Base-by-base conservation (phyloP, 2,329 filamentous ascomycete species). In the Eutypella sp. region DNA sequence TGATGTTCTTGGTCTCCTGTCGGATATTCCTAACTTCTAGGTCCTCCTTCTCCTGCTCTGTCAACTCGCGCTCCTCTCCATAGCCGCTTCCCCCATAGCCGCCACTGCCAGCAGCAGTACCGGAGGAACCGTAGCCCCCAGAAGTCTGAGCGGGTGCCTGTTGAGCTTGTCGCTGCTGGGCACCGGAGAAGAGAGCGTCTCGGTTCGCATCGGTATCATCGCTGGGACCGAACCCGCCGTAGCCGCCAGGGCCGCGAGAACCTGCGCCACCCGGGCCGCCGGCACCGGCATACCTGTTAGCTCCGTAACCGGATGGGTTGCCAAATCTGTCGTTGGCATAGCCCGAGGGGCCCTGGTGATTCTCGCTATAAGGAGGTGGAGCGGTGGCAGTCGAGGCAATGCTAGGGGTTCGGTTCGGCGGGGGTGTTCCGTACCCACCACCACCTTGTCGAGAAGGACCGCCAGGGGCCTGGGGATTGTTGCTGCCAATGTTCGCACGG, bases 21-120 rank as follows among this genome's bases (percentile, higher is more conserved):
- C 89, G 89, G 16, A 85, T 82, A 0, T 81, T 80, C 48, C 82
- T 74, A 11, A 91, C 79, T 49, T 93, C 84, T 52, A 84, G 68
- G 70, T 78, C 71, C 46, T 96, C 89, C 62, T 89, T 70, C 74
- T 81, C 81, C 55, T 96, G 89, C 1, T 84, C 89, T 0, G 89
- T 95, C 54, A 96, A 70, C 64, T 95, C 81, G 40, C 88, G 80
- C 48, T 87, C 78, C 46, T 85, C 82, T 43, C 87, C 79, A 51
- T 82, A 82, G n/a, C n/a, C n/a, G n/a, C n/a, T n/a, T 23, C 75
- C 77, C 22, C 72, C 76, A 47, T 73, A 75, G 16, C 55, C 58
- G 40, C 45, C 54, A 18, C n/a, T 36, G 13, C 33, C 51, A 19
- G 55, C 40, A 38, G 51, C 47, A 18, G 52, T 46, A 10, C 50